Conservation (phyloP, 352 stramenopile genomes). For the Phytophthora hibernalis region DNA sequence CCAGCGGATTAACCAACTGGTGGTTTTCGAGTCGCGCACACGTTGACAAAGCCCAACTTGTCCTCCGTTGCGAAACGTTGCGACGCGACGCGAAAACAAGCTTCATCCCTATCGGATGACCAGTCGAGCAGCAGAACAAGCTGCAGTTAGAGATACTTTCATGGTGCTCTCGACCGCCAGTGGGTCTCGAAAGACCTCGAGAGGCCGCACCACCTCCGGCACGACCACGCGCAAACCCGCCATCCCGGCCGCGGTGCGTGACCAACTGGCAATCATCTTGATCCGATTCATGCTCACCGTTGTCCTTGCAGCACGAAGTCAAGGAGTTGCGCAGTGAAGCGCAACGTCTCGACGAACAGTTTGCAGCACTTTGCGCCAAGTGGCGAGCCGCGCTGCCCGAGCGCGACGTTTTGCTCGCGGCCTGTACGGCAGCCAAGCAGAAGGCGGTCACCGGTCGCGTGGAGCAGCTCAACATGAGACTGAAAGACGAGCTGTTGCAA, state of each 20-base stretch:
- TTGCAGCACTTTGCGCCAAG: conserved; percentile 46
- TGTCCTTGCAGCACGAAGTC: conserved; percentile 54
- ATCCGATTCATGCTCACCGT: conserved; percentile 6
- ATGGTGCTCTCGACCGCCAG: conserved; percentile 18
- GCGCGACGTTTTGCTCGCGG: conserved; percentile 41
- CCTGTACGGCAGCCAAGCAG: conserved; percentile 59
- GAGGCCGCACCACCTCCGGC: conserved; percentile 16
- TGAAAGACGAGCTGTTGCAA: conserved; percentile 58
- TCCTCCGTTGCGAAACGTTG: conserved; percentile 13
- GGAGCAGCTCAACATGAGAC: conserved; percentile 52
- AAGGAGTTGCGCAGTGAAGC: conserved; percentile 52
- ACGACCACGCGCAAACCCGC: conserved; percentile 29
- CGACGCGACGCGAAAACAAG: not conserved
- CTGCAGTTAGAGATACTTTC: conserved; percentile 6
- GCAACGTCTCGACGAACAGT: conserved; percentile 41
- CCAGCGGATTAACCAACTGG: conserved; percentile 1
- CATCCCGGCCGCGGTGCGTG: conserved; percentile 35
- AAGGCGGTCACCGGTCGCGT: conserved; percentile 54
- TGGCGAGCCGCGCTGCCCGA: conserved; percentile 52
- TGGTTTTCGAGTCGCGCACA: not conserved
- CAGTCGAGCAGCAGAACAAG: conserved; percentile 14
- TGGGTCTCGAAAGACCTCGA: conserved; percentile 10
- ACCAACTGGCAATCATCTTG: not conserved
- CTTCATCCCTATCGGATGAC: not conserved
- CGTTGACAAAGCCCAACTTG: not conserved